Base-by-base conservation (phyloP, 345 rosid genomes). In the Mangifera indica region DNA sequence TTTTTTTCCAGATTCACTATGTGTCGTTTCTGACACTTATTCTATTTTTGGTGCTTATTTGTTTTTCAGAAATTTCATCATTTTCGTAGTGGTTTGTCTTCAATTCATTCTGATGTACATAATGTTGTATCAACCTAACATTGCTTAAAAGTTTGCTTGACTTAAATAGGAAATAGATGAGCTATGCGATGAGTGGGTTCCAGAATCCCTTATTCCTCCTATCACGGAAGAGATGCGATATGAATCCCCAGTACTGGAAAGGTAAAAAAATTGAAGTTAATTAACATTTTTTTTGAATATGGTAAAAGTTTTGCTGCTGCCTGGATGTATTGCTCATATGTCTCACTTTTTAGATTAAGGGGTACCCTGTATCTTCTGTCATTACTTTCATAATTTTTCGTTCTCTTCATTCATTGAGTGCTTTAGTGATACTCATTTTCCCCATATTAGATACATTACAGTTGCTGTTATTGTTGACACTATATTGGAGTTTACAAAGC, bases 181-280 rank as follows among this genome's bases (percentile, higher is more conserved):
- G 71, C 83, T 96, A 63, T 95, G 98, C 78, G 87, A 89, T 62
- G 98, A 96, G 57, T 93, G 99, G 99, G 88, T 86, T 78, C 99
- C 98, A 29, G 95, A 93, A 67, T 75, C 98, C 26, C 97, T 93
- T 65, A 95, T 91, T 81, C 98, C 99, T 42, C 84, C 89, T 26
- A 84, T 88, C 64, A 79, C 82, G 2, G 78, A 93, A 66, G 95
- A 89, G 44, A 88, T 89, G 96, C 81, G 15, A 60, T 80, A 71
- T 69, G 89, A 93, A 59, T 86, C 96, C 29, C 98, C 97, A 15
- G 89, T 89, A 57, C 77, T 96, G 77, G 97, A 96, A 80, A 88
- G 99, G 97, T 92, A 68, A 69, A 72, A 63, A 29, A 24, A 68
- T 62, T 20, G 60, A 11, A 69, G 57, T 29, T 24, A 3, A 75